These are phyloP conservation scores for Cordyceps pruinosa DNA, from an alignment of 2,329 filamentous ascomycete species.

Conservation along the genomic window DNA sequence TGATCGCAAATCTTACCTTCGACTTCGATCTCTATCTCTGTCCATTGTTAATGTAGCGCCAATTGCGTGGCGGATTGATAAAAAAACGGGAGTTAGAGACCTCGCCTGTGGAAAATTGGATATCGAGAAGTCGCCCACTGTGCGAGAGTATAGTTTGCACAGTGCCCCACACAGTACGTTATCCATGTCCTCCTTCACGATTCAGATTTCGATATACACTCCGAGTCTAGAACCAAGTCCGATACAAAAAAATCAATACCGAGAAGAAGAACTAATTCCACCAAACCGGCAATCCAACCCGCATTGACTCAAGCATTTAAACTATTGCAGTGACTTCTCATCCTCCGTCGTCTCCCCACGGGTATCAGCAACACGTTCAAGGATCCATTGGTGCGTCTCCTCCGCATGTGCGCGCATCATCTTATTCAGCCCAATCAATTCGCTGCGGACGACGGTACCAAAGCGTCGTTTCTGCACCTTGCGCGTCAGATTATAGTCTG, in stretches of 20 bases:
- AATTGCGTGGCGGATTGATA: background rate
- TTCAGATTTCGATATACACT: no score
- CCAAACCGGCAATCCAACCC: no score
- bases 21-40: constrained; percentile 15
- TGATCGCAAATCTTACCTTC: constrained; percentile 11
- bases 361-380: constrained; percentile 29
- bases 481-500: constrained; percentile 50
- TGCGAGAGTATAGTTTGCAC: background rate
- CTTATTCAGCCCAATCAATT: constrained; percentile 39
- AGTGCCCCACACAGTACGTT: background rate
- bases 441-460: constrained; percentile 49
- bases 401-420: constrained; percentile 51
- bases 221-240: background rate
- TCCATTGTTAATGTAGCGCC: constrained; percentile 6
- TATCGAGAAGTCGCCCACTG: background rate
- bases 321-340: constrained; percentile 29
- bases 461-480: constrained; percentile 56
- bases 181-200: background rate
- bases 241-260: background rate
- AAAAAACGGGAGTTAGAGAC: background rate
- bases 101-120: background rate
- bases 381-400: constrained; percentile 47
- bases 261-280: no score
- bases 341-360: constrained; percentile 44
- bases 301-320: background rate